Evolutionary conservation across 2,329 filamentous ascomycete genomes (phyloP).

Genomic region (Aureobasidium lini): DNA sequence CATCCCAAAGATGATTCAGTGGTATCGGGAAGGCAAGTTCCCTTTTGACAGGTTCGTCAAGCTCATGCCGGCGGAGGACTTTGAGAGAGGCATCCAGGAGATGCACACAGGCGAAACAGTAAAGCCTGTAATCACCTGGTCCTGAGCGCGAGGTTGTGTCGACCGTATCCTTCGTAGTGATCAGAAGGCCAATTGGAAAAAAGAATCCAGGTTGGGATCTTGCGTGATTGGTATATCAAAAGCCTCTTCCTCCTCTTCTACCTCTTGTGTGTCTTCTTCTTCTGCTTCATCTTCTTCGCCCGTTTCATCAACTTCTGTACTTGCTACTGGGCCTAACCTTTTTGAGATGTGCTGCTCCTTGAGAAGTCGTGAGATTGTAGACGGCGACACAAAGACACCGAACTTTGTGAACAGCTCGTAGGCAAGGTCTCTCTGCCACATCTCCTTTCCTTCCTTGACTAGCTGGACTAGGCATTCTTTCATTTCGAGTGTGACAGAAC

Average conservation of each 20-base stretch:
- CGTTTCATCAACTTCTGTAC: not conserved
- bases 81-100: conserved; percentile 34
- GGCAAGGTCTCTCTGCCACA: conserved; percentile 6
- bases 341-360: not conserved
- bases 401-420: conserved; percentile 5
- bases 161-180: not conserved
- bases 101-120: conserved; percentile 29
- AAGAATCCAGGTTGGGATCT: not conserved
- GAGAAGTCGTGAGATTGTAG: conserved; percentile 5
- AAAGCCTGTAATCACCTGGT: conserved; percentile 17
- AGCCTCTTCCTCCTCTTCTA: not conserved
- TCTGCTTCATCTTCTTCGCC: too few species aligned
- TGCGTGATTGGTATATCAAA: not conserved
- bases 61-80: conserved; percentile 37
- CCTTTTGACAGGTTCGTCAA: conserved; percentile 41
- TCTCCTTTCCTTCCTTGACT: not conserved
- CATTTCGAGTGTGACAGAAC: not conserved
- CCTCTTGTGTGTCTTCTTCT: not conserved
- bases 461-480: not conserved
- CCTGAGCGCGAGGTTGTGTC: not conserved
- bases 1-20: conserved; percentile 43
- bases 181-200: not conserved
- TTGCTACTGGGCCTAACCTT: not conserved
- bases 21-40: conserved; percentile 41
- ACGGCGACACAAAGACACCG: not conserved